Evolutionary conservation across 2,329 filamentous ascomycete species (phyloP), one percentile per base, ranked within the genome.

Genomic region (Paracorniculantispora psalliotae): DNA sequence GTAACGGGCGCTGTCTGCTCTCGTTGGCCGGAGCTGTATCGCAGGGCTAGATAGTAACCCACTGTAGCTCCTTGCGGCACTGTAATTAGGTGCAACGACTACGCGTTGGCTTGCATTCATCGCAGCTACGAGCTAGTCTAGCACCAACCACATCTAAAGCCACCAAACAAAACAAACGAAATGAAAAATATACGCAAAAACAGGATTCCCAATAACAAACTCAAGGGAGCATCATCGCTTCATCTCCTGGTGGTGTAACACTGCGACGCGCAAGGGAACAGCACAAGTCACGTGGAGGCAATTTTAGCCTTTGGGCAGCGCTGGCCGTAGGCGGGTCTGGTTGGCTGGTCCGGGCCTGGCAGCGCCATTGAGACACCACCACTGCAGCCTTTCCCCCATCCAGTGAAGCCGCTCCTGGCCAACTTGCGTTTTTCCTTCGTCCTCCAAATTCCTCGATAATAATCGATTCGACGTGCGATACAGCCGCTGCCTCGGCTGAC

Each of bases 321-420:
- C 21, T 28, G 21, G 43, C 26, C 13, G 43, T 21, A 19, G 43
- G 23, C 17, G 26, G 43, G 53, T 21, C 23, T 39, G 53, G 67
- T 64, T 64, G 66, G 65, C 60, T 59, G 56, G 61, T 64, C 54
- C 63, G 62, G 63, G 64, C 62, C 62, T 63, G 37, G 30, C 48
- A 53, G 35, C 35, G 65, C 51, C 67, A 72, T 72, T 69, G 67
- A 72, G 70, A 73, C 73, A 74, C n/a, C 71, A 72, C 30, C 30
- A 33, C 12, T 12, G 70, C 72, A 46, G 41, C 28, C 71, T 74
- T 72, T 67, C 68, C 63, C 66, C 64, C 65, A 49, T 57, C 44
- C 44, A 49, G 35, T 30, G 33, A 30, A 65, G 64, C 66, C 67
- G 67, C 57, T 53, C 50, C 57, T 50, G 53, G 54, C n/a, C 54